Base-by-base conservation (phyloP, 1,139 yeast species). In the Magnusiomyces fungicola region DNA sequence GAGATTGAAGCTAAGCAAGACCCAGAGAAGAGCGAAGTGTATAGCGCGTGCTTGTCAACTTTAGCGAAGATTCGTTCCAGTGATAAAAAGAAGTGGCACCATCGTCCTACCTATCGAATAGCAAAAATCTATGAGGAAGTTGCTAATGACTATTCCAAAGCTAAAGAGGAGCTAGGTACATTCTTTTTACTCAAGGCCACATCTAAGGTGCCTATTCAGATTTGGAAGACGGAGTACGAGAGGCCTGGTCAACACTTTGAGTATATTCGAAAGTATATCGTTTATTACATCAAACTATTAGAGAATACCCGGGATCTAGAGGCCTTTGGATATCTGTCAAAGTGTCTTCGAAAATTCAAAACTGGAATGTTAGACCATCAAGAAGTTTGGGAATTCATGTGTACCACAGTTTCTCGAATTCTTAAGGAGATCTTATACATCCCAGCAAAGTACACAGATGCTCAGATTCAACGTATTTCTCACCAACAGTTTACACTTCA, bases 151-250 rank as follows among this genome's bases (percentile, higher is more conserved):
- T 59, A 69, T 6, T 66, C 67, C 1, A 72, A 68, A 1, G 95
- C 97, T 0, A 70, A 74, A 47, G 76, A 76, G 14, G 87, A 83
- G 55, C 78, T 92, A 78, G 69, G 77, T 2, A 63, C 72, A 1
- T 70, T 87, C 27, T 76, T 90, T 48, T 75, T 85, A 3, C 65
- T 87, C 47, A 86, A 82, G 56, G 73, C 88, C 3, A 49, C 7
- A 2, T 79, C 81, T 49, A 87, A 90, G 59, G 78, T 83, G 6
- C 73, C 94, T 41, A 79, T 90, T 0, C 85, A 79, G 61, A 86
- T 92, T 50, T 92, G 98, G 98, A 88, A 88, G 59, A 95, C 97
- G 0, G 96, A 89, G 46, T 67, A 73, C 57, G 98, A 94, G 65
- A 69, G 95, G 18, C 94, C 97, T 0, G 99, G 99, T 0, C 87